phyloP scores from a whole-genome alignment of 2,329 filamentous ascomycete species.

The Monosporascus sp. region DNA sequence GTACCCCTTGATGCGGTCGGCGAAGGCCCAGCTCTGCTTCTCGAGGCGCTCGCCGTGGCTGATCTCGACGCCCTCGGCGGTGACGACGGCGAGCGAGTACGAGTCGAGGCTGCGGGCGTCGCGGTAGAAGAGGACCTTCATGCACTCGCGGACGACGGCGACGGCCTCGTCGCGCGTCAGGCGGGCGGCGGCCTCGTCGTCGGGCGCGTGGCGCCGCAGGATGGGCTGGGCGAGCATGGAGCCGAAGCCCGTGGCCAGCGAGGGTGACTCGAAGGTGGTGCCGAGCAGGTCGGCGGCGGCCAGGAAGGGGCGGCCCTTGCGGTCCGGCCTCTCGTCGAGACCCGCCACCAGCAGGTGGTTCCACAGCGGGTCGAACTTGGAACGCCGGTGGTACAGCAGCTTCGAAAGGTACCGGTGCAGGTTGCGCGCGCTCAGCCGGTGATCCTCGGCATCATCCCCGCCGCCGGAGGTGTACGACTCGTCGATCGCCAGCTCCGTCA shows the following conservation, averaged over 20 bases:
- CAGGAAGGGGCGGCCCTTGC: slow-evolving; percentile 76
- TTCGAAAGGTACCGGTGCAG: slow-evolving; percentile 95
- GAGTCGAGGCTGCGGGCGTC: slow-evolving; percentile 88
- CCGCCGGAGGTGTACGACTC: slow-evolving; percentile 68
- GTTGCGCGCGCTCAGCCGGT: slow-evolving; percentile 79
- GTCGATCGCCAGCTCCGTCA: slow-evolving; percentile 78
- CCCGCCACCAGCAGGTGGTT: slow-evolving; percentile 91
- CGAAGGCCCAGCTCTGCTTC: slow-evolving; percentile 97
- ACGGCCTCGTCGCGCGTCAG: slow-evolving; percentile 76
- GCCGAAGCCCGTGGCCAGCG: slow-evolving; percentile 89
- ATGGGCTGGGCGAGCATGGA: slow-evolving; percentile 90
- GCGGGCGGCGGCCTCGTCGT: slow-evolving; percentile 70
- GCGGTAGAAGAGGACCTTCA: slow-evolving; percentile 98
- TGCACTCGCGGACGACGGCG: slow-evolving; percentile 79
- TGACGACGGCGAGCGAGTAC: slow-evolving; percentile 88
- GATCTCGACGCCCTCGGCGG: slow-evolving; percentile 81
- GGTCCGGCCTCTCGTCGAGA: slow-evolving; percentile 76
- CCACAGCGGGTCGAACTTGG: slow-evolving; percentile 96
- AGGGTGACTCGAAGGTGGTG: slow-evolving; percentile 83
- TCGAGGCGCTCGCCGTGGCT: slow-evolving; percentile 84
- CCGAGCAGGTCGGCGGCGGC: slow-evolving; percentile 88
- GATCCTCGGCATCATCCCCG: slow-evolving; percentile 21
- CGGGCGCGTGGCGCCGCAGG: slow-evolving; percentile 75
- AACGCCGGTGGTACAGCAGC: slow-evolving; percentile 91
- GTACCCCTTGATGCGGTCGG: slow-evolving; percentile 90